phyloP scores from a whole-genome alignment of 106 monocot species.

The Dioscorea dumetorum region DNA sequence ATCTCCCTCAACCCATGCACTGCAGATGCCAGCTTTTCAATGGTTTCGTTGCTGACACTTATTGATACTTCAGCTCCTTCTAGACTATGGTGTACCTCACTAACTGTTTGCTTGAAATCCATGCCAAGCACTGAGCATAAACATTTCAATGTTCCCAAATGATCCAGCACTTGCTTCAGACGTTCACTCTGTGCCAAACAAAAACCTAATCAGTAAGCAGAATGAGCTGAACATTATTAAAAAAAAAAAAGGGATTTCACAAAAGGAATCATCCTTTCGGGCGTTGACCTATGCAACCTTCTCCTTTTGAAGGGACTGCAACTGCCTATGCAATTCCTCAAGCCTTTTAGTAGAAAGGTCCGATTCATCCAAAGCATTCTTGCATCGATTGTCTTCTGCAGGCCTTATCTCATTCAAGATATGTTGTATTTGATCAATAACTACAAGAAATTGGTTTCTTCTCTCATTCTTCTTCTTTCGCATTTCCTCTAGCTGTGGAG shows the following conservation, averaged over 20 bases:
- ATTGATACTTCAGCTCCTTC: constrained; percentile 28
- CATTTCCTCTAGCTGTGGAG: constrained; percentile 72
- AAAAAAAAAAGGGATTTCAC: background rate
- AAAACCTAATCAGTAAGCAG: background rate
- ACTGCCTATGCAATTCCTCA: constrained; percentile 57
- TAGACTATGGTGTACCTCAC: constrained; percentile 38
- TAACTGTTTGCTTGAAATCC: constrained; percentile 41
- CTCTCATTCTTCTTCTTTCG: constrained; percentile 57
- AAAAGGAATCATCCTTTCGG: background rate
- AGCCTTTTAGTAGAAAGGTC: constrained; percentile 64
- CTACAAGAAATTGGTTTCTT: constrained; percentile 48
- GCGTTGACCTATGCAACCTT: constrained; percentile 38
- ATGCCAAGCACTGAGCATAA: constrained; percentile 51
- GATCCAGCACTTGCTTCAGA: constrained; percentile 37
- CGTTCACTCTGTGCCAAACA: constrained; percentile 32
- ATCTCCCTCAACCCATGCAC: constrained; percentile 41
- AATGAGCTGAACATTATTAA: background rate
- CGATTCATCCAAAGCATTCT: constrained; percentile 45
- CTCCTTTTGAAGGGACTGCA: constrained; percentile 67
- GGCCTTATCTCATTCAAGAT: constrained; percentile 54
- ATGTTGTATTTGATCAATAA: constrained; percentile 57
- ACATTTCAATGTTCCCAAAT: constrained; percentile 34
- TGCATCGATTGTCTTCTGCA: constrained; percentile 21
- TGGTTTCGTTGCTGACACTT: constrained; percentile 42
- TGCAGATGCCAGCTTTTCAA: constrained; percentile 32